Evolutionary conservation across 495 filamentous ascomycete species (phyloP).

Genomic region (Xylaria cubensis): DNA sequence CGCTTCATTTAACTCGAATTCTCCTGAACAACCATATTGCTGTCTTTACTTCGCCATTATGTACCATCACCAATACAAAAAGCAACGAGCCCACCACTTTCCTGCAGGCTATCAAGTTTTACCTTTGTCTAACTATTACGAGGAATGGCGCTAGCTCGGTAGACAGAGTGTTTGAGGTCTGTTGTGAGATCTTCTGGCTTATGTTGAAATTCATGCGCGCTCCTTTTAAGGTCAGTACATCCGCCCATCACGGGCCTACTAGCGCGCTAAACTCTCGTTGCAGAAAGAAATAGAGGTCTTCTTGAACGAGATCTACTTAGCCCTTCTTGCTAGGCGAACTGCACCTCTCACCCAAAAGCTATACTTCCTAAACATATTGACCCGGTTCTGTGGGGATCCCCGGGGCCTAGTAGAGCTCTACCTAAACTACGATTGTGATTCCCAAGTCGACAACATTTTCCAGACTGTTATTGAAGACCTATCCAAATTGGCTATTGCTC

Average conservation of each 20-base stretch:
- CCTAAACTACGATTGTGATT: constrained; percentile 97
- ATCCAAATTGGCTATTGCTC: constrained; percentile 77
- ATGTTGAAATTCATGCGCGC: constrained; percentile 94
- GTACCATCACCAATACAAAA: constrained; percentile 86
- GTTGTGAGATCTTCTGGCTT: constrained; percentile 97
- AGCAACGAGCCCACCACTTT: constrained; percentile 86
- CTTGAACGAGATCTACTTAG: constrained; percentile 95
- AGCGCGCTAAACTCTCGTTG: constrained; percentile 29
- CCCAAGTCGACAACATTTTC: constrained; percentile 95
- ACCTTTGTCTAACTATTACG: constrained; percentile 90
- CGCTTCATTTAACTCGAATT: constrained; percentile 91
- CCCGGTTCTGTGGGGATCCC: constrained; percentile 82
- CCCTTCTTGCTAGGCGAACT: constrained; percentile 85
- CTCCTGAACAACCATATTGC: constrained; percentile 88
- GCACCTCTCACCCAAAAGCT: constrained; percentile 90
- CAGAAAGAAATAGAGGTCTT: constrained; percentile 98
- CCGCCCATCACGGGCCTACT: neutral
- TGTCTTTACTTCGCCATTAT: constrained; percentile 86
- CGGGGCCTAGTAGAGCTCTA: constrained; percentile 93
- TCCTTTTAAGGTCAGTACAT: constrained; percentile 76
- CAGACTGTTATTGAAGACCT: constrained; percentile 94
- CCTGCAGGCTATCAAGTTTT: constrained; percentile 94
- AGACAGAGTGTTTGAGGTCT: constrained; percentile 89
- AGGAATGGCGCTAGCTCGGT: constrained; percentile 95
- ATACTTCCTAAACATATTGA: constrained; percentile 85